These are phyloP conservation scores for Miamiensis avidus DNA, from an alignment of 169 alveolate genomes.

Conservation along the genomic window DNA sequence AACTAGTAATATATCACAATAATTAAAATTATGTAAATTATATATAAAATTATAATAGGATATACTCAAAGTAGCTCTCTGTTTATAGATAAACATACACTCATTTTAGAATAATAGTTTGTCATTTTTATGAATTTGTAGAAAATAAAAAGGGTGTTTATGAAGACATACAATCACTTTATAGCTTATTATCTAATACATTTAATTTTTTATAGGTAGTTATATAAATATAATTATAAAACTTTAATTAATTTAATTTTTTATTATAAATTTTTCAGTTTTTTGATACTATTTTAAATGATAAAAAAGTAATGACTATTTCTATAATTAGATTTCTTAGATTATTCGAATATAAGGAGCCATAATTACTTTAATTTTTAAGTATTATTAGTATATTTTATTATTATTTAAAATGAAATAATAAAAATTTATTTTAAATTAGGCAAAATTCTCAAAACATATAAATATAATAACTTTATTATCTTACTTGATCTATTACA, in stretches of 20 bases:
- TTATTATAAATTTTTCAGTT: background rate
- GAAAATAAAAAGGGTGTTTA: background rate
- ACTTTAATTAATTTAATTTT: no score
- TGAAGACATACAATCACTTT: background rate
- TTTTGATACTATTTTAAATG: background rate
- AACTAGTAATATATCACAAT: no score
- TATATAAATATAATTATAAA: no score
- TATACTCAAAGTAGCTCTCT: background rate
- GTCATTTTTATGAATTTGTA: background rate
- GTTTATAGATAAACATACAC: background rate
- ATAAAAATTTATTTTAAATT: no score
- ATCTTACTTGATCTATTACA: background rate
- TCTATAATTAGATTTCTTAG: background rate
- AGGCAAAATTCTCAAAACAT: background rate
- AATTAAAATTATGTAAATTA: no score
- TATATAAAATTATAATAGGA: background rate
- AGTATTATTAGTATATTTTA: no score
- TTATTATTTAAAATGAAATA: no score
- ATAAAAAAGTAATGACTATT: background rate
- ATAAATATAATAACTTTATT: no score
- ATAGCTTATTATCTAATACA: background rate
- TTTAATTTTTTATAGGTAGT: background rate
- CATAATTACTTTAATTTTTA: background rate
- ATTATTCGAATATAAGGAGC: background rate
- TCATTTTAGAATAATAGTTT: background rate